Evolutionary conservation across 1,139 yeast species (phyloP).

Genomic region (Blastobotrys malaysiensis): DNA sequence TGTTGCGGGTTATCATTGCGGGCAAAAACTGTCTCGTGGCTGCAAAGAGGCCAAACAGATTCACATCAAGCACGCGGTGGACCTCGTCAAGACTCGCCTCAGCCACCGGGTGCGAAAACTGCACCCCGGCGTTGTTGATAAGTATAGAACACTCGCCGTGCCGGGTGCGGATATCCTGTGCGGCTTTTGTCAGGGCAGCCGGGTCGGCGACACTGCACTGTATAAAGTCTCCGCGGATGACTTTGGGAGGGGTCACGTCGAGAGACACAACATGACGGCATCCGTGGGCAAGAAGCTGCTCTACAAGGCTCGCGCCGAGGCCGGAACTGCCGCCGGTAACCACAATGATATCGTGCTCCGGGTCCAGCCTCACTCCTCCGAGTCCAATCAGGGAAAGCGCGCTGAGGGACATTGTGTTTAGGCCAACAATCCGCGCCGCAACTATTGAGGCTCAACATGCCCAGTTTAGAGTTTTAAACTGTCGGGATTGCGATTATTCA

Average conservation of each 20-base stretch:
- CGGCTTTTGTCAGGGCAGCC: slow-evolving; percentile 12
- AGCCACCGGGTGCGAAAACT: slow-evolving; percentile 47
- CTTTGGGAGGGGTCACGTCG: slow-evolving; percentile 48
- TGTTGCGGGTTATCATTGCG: slow-evolving; percentile 50
- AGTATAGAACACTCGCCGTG: slow-evolving; percentile 61
- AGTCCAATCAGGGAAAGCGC: slow-evolving; percentile 9
- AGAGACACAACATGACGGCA: slow-evolving; percentile 50
- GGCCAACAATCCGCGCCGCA: neutral
- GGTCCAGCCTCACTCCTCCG: too few relatives aligned
- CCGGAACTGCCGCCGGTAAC: slow-evolving; percentile 83
- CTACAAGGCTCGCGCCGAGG: slow-evolving; percentile 61
- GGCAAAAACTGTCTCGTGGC: slow-evolving; percentile 70
- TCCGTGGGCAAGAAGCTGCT: slow-evolving; percentile 37
- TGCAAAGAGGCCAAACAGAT: slow-evolving; percentile 63
- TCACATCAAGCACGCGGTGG: slow-evolving; percentile 55
- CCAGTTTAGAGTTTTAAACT: too few relatives aligned
- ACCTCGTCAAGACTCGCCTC: slow-evolving; percentile 54
- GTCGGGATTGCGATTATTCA: neutral
- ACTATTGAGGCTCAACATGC: neutral
- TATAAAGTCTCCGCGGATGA: slow-evolving; percentile 47
- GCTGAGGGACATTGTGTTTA: neutral
- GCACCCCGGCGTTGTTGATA: slow-evolving; percentile 78
- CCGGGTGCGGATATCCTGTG: slow-evolving; percentile 34
- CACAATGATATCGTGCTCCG: slow-evolving; percentile 40
- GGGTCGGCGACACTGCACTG: slow-evolving; percentile 62